A percentile compares a stretch with the other conserved stretches of the same genome.
phyloP scores from a whole-genome alignment of 805 yeast genomes.

The Henningerozyma blattae region DNA sequence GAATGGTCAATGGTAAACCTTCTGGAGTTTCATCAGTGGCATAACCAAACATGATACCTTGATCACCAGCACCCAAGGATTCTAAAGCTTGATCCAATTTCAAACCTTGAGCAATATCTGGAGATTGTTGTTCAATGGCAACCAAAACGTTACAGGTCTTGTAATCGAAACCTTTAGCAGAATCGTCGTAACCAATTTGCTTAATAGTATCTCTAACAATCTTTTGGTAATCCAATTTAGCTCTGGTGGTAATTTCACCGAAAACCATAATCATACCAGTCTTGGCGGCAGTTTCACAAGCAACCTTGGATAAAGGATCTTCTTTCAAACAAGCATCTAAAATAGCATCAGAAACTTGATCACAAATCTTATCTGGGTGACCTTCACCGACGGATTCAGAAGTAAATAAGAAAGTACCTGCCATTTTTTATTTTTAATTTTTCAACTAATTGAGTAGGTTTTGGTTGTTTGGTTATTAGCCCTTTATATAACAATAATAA shows the following conservation, averaged over 20 bases:
- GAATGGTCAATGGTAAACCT: constrained; percentile 86
- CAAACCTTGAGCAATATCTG: constrained; percentile 98
- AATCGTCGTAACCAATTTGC: constrained; percentile 94
- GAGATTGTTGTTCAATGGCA: constrained; percentile 98
- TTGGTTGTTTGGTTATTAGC: too few species aligned
- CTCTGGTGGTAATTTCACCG: constrained; percentile 98
- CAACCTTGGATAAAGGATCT: constrained; percentile 97
- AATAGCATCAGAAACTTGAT: constrained; percentile 97
- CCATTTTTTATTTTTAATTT: constrained; percentile 9
- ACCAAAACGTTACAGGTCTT: constrained; percentile 98
- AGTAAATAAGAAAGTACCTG: constrained; percentile 48
- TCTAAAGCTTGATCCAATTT: constrained; percentile 93
- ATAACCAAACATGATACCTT: constrained; percentile 99
- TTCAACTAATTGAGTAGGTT: too few species aligned
- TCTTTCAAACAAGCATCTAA: constrained; percentile 92
- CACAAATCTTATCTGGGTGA: constrained; percentile 94
- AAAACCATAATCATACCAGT: constrained; percentile 99
- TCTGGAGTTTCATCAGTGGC: constrained; percentile 99
- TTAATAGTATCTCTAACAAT: constrained; percentile 96
- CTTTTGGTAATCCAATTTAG: constrained; percentile 91
- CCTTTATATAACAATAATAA: too few species aligned
- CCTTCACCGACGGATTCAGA: constrained; percentile 92
- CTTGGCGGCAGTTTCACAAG: constrained; percentile 98
- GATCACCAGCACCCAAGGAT: constrained; percentile 99
- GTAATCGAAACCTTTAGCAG: constrained; percentile 96